Base-by-base conservation (phyloP, 2,329 filamentous ascomycete species). In the Neofusicoccum umdonicola region DNA sequence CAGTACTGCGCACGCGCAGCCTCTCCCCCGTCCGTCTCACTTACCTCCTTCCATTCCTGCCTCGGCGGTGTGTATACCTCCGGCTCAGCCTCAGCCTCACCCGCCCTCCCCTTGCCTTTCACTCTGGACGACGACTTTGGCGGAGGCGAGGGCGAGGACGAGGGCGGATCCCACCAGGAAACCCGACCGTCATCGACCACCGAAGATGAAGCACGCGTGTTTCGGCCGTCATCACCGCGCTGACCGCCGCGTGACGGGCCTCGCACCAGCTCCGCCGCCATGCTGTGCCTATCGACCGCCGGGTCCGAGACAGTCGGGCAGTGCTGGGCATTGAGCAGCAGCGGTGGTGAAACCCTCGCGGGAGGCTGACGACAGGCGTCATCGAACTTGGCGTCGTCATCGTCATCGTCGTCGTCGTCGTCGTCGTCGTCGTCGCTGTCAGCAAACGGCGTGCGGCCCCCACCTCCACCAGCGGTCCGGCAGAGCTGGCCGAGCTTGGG, bases 151-250 rank as follows among this genome's bases (percentile, higher is more conserved):
- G 13, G 22, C 50, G n/a, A 9, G 17, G 31, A 15, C 34, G 13
- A 52, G 3, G 56, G 31, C 31, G 56, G 27, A 37, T 60, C 56
- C 56, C 56, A 60, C 56, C 56, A 47, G 13, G 56, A 60, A 9
- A 60, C 41, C 27, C 56, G 42, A n/a, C n/a, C 5, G 56, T 47
- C 31, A 42, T 60, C 56, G 13, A 34, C 27, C 27, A 3, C 19
- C 19, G 19, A 2, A 2, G 19, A 22, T 2, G 41, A 12, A 41
- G n/a, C 41, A 34, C 13, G 19, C 39, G 13, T 22, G 13, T 31
- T 31, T 15, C 37, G n/a, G 19, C 11, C 41, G 39, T 31, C 8
- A 7, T 45, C 17, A 19, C 35, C 27, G 47, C 39, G 41, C 41
- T 19, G 41, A 47, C 37, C 31, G 12, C n/a, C 42, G n/a, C n/a